Evolutionary conservation across 495 filamentous ascomycete genomes (phyloP), one percentile per base, ranked within the genome.

Genomic region (Melanomma pulvis-pyrius): DNA sequence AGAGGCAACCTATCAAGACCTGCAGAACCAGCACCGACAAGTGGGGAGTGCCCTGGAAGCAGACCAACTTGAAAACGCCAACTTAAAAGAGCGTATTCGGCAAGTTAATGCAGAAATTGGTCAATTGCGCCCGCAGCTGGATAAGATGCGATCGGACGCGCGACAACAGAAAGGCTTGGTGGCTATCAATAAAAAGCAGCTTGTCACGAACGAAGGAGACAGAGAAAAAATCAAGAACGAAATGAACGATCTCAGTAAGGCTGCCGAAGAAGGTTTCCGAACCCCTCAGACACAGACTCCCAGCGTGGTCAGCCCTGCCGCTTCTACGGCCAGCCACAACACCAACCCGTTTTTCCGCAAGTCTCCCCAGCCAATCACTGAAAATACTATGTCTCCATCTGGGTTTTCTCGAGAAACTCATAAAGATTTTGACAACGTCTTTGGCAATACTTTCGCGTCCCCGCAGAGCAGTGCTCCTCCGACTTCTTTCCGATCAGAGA

Each of bases 121-220:
- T 32, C 87, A 90, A 77, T 79, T 98, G 30, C 92, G 90, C 75
- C 92, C 92, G 8, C 87, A 92, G 54, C 82, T 98, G 53, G 94
- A 98, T 69, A 96, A 96, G 79, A 81, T 96, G 57, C 88, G 91
- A 73, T 89, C 87, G 12, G 91, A 94, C 67, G 91, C 92, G 41
- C 86, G 94, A 22, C 94, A 97, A 74, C 92, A 97, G 78, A 97
- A 96, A 77, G 94, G 94, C 11, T 78, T 97, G 47, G 94, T 96
- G 48, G 92, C 96, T 4, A 98, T 98, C 77, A 96, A 96, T 79
- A 97, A 96, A 79, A 98, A 98, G 79, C 94, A 98, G 78, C 82
- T 97, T 51, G 83, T 89, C 36, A 96, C 93, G 1, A 88, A 87
- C 64, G 96, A 98, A 76, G 84, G 82, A 30, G 94, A 98, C 71